Evolutionary conservation across 2,329 filamentous ascomycete species (phyloP).

Genomic region (Curvularia hawaiiensis): DNA sequence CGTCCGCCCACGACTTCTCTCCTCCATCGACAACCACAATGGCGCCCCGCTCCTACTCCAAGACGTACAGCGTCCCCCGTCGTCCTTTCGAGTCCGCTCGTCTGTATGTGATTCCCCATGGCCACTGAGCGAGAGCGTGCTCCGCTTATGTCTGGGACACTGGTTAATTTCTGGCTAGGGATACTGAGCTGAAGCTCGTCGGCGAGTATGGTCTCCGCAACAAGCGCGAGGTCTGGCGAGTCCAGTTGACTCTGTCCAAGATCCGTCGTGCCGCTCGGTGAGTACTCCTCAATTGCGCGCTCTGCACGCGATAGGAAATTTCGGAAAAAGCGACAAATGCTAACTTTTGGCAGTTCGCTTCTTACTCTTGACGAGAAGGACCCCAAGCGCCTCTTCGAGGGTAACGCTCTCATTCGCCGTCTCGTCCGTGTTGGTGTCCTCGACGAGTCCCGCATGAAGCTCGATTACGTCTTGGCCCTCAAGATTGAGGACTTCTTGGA

Average conservation of each 20-base stretch:
- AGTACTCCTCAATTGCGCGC: slow-evolving; percentile 41
- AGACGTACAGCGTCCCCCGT: slow-evolving; percentile 99
- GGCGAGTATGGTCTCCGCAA: slow-evolving; percentile 99
- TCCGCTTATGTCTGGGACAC: slow-evolving; percentile 90
- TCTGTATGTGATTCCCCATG: slow-evolving; percentile 86
- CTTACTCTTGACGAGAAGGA: slow-evolving; percentile 99
- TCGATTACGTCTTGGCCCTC: slow-evolving; percentile 99
- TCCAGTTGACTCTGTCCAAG: slow-evolving; percentile 99
- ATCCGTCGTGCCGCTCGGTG: slow-evolving; percentile 99
- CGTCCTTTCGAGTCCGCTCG: slow-evolving; percentile 99
- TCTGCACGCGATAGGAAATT: slow-evolving; percentile 13
- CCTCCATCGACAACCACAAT: slow-evolving; percentile 48
- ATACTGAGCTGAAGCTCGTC: slow-evolving; percentile 99
- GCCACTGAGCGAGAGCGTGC: slow-evolving; percentile 99
- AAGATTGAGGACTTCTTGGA: slow-evolving; percentile 99
- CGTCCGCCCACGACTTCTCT: slow-evolving; percentile 21
- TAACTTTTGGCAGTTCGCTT: slow-evolving; percentile 75
- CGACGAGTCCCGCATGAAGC: slow-evolving; percentile 99
- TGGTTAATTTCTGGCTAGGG: slow-evolving; percentile 76
- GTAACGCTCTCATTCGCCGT: slow-evolving; percentile 99
- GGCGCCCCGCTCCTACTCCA: slow-evolving; percentile 78
- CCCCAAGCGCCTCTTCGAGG: slow-evolving; percentile 99
- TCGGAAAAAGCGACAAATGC: slow-evolving; percentile 4
- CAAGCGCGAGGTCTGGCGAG: slow-evolving; percentile 99
- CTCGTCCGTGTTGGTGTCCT: slow-evolving; percentile 99